Conservation (phyloP, 2,329 filamentous ascomycete genomes). For the Sclerotinia borealis region DNA sequence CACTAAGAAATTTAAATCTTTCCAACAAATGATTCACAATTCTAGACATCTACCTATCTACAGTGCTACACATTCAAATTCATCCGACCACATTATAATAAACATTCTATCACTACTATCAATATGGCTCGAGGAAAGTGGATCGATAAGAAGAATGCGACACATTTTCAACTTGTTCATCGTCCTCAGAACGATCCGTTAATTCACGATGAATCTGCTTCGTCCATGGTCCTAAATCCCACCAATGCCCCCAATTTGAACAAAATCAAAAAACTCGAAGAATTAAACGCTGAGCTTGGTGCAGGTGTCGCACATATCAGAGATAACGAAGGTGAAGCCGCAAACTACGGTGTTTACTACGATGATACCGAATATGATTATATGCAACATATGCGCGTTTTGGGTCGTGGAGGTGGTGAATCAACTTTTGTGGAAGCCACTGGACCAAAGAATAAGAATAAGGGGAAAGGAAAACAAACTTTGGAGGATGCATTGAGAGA, state of each 20-base stretch:
- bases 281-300: conserved; percentile 72
- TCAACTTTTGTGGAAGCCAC: conserved; percentile 79
- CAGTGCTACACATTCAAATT: not conserved
- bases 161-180: conserved; percentile 90
- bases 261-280: conserved; percentile 62
- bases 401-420: conserved; percentile 64
- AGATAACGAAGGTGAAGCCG: conserved; percentile 91
- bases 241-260: conserved; percentile 46
- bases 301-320: conserved; percentile 60
- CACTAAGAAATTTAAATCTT: conserved; percentile 13
- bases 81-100: not conserved
- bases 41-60: not conserved
- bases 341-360: conserved; percentile 86
- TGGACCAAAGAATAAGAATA: conserved; percentile 53
- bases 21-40: conserved; percentile 10
- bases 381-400: conserved; percentile 95
- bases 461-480: conserved; percentile 68
- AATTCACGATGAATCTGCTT: conserved; percentile 85
- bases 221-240: conserved; percentile 84
- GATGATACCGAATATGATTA: conserved; percentile 97
- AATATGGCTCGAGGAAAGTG: conserved; percentile 32
- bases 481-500: conserved; percentile 77
- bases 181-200: conserved; percentile 95
- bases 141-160: conserved; percentile 84
- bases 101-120: not conserved